Evolutionary conservation across 108 stramenopile species (phyloP), one percentile per base, ranked within the genome.

Genomic region (Aurantiochytrium sp.): DNA sequence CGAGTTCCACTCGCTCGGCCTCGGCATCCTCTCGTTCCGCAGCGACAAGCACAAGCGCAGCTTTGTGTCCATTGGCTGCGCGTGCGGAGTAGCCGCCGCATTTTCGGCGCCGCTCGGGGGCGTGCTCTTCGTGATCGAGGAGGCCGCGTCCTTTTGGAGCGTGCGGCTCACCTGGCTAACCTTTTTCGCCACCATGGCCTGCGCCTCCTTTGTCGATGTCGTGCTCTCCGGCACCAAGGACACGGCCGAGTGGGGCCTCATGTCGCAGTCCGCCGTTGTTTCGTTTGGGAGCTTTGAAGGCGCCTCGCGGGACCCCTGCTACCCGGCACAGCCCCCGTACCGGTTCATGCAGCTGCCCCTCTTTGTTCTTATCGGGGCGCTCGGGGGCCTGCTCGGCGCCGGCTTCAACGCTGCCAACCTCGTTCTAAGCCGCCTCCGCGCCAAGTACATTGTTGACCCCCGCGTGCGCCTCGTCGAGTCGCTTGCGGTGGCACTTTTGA

Each of bases 31-130:
- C 32, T 55, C 34, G 54, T 91, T 94, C 68, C 55, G 93, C 48
- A 95, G 95, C 87, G 95, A 96, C 88, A 24, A 65, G 21, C 85
- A 94, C 55, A 91, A 93, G 65, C 88, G 96, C 54, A 95, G 95
- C 81, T 95, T 96, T 59, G 95, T 96, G 42, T 90, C 95, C 4
- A 93, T 93, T 90, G 96, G 96, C 17, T 93, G 95, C 22, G 95
- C 96, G 19, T 94, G 96, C n/a, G 96, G 96, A 12, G 96, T 97
- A 0, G 95, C 94, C 32, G 95, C 96, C 4, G 96, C 96, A 15
- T 96, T 96, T 88, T 91, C 92, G 1, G 95, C 95, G 48, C 96
- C 96, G n/a, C 94, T 96, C 86, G 95, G 95, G 39, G 96, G 96
- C 3, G 95, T 96, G 17, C 86, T 96, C 6, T 96, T 97, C 88